Conservation (phyloP, 2,329 filamentous ascomycete genomes). For the Exophiala dermatitidis region DNA sequence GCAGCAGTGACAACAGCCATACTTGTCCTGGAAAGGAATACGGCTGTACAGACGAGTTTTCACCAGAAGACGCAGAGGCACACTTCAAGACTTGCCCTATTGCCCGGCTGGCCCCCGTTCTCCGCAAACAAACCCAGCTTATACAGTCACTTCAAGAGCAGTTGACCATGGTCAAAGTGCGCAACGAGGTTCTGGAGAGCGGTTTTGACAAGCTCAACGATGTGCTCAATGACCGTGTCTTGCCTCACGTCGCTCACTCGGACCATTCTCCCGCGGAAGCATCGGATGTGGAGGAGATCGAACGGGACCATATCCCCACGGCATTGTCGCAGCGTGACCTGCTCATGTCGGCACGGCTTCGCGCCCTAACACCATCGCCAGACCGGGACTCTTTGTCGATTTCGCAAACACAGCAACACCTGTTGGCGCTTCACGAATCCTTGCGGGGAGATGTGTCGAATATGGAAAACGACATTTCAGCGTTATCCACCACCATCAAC, state of each 20-base stretch:
- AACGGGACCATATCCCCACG: conserved; percentile 20
- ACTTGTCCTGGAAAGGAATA: conserved; percentile 30
- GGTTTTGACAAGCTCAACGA: conserved; percentile 38
- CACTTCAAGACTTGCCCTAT: conserved; percentile 47
- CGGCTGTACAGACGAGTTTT: conserved; percentile 38
- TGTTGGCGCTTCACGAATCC: conserved; percentile 53
- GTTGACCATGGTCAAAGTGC: conserved; percentile 39
- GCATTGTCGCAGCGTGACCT: conserved; percentile 17
- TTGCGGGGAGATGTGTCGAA: conserved; percentile 51
- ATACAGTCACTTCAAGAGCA: conserved; percentile 41
- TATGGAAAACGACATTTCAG: conserved; percentile 19
- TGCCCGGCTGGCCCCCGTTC: conserved; percentile 40
- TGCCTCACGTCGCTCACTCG: conserved; percentile 15
- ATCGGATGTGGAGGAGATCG: conserved; percentile 26
- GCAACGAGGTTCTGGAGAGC: conserved; percentile 43
- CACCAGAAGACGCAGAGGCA: conserved; percentile 34
- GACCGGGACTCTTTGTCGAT: conserved; percentile 32
- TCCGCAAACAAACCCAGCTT: conserved; percentile 39
- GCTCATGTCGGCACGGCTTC: conserved; percentile 22
- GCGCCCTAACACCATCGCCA: conserved; percentile 25
- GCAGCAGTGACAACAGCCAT: conserved; percentile 28
- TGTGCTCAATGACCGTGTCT: conserved; percentile 19
- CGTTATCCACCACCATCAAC: conserved; percentile 38
- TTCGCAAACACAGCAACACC: conserved; percentile 44
- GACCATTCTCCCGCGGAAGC: conserved; percentile 15